Evolutionary conservation across 345 rosid genomes (phyloP).

Genomic region (Eutrema heterophyllum): DNA sequence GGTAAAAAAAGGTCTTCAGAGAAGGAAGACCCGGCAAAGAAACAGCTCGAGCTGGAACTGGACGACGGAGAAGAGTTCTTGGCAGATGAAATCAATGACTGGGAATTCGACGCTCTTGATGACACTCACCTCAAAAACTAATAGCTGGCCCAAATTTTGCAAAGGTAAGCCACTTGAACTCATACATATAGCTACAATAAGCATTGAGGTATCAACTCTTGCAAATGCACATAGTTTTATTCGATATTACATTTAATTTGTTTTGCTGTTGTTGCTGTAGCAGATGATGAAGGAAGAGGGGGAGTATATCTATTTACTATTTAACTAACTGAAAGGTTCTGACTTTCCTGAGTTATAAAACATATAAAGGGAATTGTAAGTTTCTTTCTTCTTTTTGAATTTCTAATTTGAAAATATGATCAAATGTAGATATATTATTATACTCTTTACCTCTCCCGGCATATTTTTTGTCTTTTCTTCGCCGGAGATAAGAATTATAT

Average conservation of each 20-base stretch:
- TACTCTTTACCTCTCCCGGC: background rate
- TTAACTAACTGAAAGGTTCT: conserved; percentile 4
- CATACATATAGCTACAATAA: background rate
- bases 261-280: background rate
- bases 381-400: background rate
- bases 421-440: conserved; percentile 23
- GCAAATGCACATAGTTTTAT: background rate
- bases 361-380: conserved; percentile 1
- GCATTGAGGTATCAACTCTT: background rate
- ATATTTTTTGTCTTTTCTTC: background rate
- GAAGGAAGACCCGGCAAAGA: conserved; percentile 28
- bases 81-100: conserved; percentile 57
- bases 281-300: conserved; percentile 14
- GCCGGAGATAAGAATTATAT: background rate
- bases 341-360: background rate
- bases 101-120: conserved; percentile 73
- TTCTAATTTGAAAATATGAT: conserved; percentile 6
- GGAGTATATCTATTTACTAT: background rate
- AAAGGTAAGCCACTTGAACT: conserved; percentile 5
- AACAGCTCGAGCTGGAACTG: conserved; percentile 37
- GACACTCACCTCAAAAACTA: conserved; percentile 35
- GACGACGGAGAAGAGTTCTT: conserved; percentile 39
- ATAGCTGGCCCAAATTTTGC: conserved; percentile 30
- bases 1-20: conserved; percentile 16
- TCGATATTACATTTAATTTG: background rate